Conservation (phyloP, 257 asterid species). For the Primulina huaijiensis region DNA sequence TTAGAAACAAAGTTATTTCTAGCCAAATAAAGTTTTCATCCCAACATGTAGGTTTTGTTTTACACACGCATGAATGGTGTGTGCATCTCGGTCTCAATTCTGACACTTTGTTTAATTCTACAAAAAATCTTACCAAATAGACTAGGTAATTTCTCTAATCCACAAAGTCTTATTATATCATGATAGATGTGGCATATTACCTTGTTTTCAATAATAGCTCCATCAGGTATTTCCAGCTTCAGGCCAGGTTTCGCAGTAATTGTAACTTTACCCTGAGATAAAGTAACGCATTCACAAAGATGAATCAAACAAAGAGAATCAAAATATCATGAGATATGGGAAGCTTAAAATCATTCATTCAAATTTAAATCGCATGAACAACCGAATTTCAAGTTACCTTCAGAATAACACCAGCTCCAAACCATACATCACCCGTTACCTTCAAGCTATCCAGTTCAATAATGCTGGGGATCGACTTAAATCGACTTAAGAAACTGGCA, state of each 20-base stretch:
- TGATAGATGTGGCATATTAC: constrained; percentile 32
- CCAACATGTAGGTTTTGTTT: too few species aligned
- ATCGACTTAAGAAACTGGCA: constrained; percentile 70
- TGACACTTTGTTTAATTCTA: too few species aligned
- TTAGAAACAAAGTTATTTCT: too few species aligned
- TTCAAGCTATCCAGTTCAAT: constrained; percentile 82
- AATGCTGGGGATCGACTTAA: constrained; percentile 95
- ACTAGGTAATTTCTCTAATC: background rate
- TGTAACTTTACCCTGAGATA: constrained; percentile 70
- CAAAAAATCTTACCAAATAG: background rate
- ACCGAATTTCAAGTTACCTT: constrained; percentile 48
- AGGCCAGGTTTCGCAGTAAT: constrained; percentile 70
- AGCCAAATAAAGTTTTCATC: too few species aligned
- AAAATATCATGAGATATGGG: constrained; percentile 2
- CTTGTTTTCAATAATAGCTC: constrained; percentile 71
- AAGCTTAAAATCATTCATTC: background rate
- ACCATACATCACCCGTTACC: constrained; percentile 88
- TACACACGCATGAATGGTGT: too few species aligned
- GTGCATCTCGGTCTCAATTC: too few species aligned
- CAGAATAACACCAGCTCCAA: constrained; percentile 69
- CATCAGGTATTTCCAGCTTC: constrained; percentile 83
- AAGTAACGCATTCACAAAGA: background rate
- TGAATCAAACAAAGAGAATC: constrained; percentile 13
- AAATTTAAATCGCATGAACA: background rate
- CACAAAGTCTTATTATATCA: background rate